These are phyloP conservation scores for Hyaloscypha variabilis DNA, from an alignment of 495 filamentous ascomycete genomes.

Conservation along the genomic window DNA sequence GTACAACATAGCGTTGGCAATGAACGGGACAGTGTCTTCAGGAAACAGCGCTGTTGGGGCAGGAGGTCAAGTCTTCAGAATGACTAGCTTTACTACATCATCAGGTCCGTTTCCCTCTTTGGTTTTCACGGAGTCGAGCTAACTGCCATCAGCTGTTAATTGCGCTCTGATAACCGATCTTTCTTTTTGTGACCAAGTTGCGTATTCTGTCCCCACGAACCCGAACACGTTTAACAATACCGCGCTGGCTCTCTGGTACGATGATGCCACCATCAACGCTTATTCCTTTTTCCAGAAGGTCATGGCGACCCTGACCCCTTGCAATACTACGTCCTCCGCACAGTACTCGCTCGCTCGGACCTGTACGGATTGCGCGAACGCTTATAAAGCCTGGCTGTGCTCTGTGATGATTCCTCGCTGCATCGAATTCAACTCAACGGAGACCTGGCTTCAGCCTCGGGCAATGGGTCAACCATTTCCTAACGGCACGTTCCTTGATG, in stretches of 20 bases:
- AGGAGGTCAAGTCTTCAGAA: constrained; percentile 71
- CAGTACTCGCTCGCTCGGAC: constrained; percentile 79
- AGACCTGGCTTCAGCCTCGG: constrained; percentile 63
- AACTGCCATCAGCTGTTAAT: constrained; percentile 49
- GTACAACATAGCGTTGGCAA: constrained; percentile 73
- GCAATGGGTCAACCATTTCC: constrained; percentile 69
- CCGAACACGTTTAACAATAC: constrained; percentile 51
- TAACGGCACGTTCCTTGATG: constrained; percentile 58
- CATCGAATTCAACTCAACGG: constrained; percentile 68
- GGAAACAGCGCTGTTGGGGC: constrained; percentile 58
- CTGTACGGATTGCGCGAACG: constrained; percentile 74
- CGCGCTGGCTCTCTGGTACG: constrained; percentile 67
- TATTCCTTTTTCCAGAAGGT: constrained; percentile 80
- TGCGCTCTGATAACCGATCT: constrained; percentile 86
- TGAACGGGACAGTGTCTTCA: constrained; percentile 51
- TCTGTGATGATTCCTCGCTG: constrained; percentile 90
- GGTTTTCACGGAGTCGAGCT: constrained; percentile 25
- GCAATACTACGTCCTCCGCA: constrained; percentile 65
- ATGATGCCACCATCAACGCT: constrained; percentile 58
- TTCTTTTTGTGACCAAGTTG: constrained; percentile 79
- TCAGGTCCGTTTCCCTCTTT: constrained; percentile 55
- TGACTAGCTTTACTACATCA: constrained; percentile 75
- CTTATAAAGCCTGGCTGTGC: constrained; percentile 95
- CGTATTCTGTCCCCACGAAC: constrained; percentile 89
- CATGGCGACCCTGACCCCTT: constrained; percentile 81